Base-by-base conservation (phyloP, 83 land plant genomes). In the Picea abies region DNA sequence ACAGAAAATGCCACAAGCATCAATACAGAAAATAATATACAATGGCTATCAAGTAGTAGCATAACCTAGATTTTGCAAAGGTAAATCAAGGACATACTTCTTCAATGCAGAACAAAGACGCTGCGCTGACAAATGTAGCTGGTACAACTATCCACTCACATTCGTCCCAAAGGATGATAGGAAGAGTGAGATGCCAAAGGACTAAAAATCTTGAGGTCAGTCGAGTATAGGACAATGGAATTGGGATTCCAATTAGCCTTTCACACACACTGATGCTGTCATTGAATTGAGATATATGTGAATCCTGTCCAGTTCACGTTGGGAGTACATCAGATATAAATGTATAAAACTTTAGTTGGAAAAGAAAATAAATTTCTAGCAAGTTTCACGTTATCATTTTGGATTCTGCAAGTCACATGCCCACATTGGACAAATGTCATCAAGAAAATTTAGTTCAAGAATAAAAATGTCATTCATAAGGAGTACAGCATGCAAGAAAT, bases 211-310 rank as follows among this genome's bases (percentile, higher is more conserved):
- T 87, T 69, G 99, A 95, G 14, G 99, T 97, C 81, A 97, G 84
- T 16, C 99, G 88, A 23, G 99, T 97, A 81, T 97, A 97, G 1
- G 99, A 97, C 52, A 97, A 86, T 63, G 98, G 99, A 22, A 97
- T 94, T 8, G 98, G 99, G 16, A 90, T 93, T 1, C 92, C 92
- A 81, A 93, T 86, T 25, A 97, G 92, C 71, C 95, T 84, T 79
- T 97, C 98, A 81, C 99, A 97, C 0, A 90, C 86, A 62, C 90
- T 88, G 44, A 95, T 84, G 8, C 92, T 93, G 11, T 94, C 93
- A 80, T 90, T 88, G 82, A 93, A 94, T 76, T 91, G 89, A 39
- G 90, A 80, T 39, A 97, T 23, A 67, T 95, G 94, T 63, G 87
- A 85, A 49, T 97, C 95, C 98, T 95, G 87, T 78, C 11, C 58